Evolutionary conservation across 106 monocot species (phyloP), one percentile per base, ranked within the genome.

Genomic region (Iris macrosiphon): DNA sequence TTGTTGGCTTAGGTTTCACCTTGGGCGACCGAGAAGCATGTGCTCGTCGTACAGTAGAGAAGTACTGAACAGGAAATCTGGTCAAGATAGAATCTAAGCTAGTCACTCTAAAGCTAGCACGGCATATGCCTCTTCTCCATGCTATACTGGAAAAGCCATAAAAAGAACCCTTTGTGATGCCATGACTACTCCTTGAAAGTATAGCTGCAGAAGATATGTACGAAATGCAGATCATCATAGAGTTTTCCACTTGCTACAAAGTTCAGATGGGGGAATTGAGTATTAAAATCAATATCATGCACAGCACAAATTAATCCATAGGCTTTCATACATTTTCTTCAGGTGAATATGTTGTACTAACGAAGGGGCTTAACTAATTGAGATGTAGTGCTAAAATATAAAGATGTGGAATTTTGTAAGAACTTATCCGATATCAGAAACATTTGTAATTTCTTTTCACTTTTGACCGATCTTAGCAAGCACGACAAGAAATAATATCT

Each of bases 81-180:
- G 47, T 29, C 32, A 50, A 60, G 31, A 55, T 25, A 14, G 52
- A 55, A 54, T 62, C 60, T 33, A 60, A 41, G 28, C 49, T 63
- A 38, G 59, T 48, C 2, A 45, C 39, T 45, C 25, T 46, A 63
- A 54, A 43, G 4, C 66, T 47, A 66, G 31, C 21, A 59, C 60
- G 32, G 17, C 18, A 12, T 20, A 70, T 56, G 63, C 49, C 54
- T 47, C 59, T 71, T 71, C 62, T 79, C 70, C 59, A 75, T 33
- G 50, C 46, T 40, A 39, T 25, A 44, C 29, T 49, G 61, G 47
- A 75, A 64, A 69, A 54, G 9, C 68, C 72, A 72, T 64, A 72
- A 42, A 79, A 68, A 27, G 79, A 79, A 45, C 51, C 56, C 60
- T 67, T 67, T 63, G 63, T 67, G 33, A 57, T 21, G 22, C 41